phyloP scores from a whole-genome alignment of 2,329 filamentous ascomycete genomes.

The Daldinia sp. region DNA sequence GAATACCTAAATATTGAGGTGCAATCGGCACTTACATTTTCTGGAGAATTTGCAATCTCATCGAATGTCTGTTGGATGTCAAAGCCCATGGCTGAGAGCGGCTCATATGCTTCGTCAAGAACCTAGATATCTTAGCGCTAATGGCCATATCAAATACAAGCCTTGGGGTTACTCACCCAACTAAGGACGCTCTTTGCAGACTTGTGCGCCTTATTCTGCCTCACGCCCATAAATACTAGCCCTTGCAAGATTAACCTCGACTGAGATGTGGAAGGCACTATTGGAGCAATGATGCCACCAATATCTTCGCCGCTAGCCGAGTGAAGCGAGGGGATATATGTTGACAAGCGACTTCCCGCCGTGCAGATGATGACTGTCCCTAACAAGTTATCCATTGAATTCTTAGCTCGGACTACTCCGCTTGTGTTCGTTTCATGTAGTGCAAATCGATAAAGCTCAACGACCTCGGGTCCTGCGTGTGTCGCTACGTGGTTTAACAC shows the following conservation, averaged over 20 bases:
- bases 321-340: constrained; percentile 76
- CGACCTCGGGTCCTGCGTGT: constrained; percentile 79
- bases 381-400: constrained; percentile 74
- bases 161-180: constrained; percentile 71
- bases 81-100: constrained; percentile 52
- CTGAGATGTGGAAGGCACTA: constrained; percentile 77
- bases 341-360: constrained; percentile 74
- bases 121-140: constrained; percentile 47
- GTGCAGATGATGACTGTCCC: constrained; percentile 86
- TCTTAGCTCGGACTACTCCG: constrained; percentile 85
- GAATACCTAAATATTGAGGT: constrained; percentile 7
- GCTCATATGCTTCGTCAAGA: constrained; percentile 50
- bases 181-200: constrained; percentile 80
- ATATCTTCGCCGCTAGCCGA: constrained; percentile 67
- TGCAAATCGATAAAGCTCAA: constrained; percentile 83
- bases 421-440: constrained; percentile 78
- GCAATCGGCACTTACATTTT: constrained; percentile 47
- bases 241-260: constrained; percentile 79
- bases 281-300: constrained; percentile 83
- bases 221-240: constrained; percentile 81
- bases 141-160: constrained; percentile 14
- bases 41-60: constrained; percentile 52
- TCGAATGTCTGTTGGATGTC: constrained; percentile 52
- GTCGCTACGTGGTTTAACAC: constrained; percentile 81
- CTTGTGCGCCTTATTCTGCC: constrained; percentile 84